phyloP scores from a whole-genome alignment of 2,329 filamentous ascomycete genomes.

The Dactylellina sp. region DNA sequence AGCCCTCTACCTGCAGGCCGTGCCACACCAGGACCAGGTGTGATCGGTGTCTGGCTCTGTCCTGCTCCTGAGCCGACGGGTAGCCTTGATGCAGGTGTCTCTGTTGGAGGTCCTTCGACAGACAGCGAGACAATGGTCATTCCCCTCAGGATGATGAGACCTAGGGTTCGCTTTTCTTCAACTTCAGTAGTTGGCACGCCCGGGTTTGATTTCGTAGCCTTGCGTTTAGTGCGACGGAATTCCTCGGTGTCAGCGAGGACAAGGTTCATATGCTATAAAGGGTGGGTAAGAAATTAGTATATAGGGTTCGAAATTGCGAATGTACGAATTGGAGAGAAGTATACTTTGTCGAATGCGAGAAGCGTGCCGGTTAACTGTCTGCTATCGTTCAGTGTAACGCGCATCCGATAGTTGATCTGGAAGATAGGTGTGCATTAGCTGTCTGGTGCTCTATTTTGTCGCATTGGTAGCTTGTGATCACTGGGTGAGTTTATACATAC shows the following conservation, averaged over 20 bases:
- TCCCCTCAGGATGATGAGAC: conserved; percentile 92
- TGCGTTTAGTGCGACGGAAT: conserved; percentile 90
- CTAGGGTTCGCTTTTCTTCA: conserved; percentile 97
- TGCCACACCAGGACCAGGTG: conserved; percentile 87
- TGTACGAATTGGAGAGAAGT: conserved; percentile 53
- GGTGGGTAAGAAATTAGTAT: conserved; percentile 21
- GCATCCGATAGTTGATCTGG: conserved; percentile 99
- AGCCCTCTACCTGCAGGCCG: conserved; percentile 86
- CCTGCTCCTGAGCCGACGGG: conserved; percentile 73
- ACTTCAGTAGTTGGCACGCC: conserved; percentile 79
- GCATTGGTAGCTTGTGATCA: conserved; percentile 12
- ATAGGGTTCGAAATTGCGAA: conserved; percentile 39
- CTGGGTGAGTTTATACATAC: conserved; percentile 53
- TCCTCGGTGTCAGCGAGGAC: conserved; percentile 99
- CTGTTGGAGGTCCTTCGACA: conserved; percentile 93
- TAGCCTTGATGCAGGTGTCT: conserved; percentile 89
- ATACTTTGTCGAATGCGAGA: conserved; percentile 97
- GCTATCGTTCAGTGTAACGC: conserved; percentile 92
- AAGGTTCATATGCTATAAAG: conserved; percentile 91
- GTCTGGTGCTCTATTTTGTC: conserved; percentile 22
- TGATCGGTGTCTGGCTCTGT: conserved; percentile 67
- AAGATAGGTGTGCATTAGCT: conserved; percentile 29
- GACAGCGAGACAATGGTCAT: conserved; percentile 94
- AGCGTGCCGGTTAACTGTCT: conserved; percentile 98
- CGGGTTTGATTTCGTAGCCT: conserved; percentile 78